Percentiles rank a stretch among this genome's conserved stretches.
phyloP scores from a whole-genome alignment of 805 yeast species.

The Saccharomycopsis olivae region DNA sequence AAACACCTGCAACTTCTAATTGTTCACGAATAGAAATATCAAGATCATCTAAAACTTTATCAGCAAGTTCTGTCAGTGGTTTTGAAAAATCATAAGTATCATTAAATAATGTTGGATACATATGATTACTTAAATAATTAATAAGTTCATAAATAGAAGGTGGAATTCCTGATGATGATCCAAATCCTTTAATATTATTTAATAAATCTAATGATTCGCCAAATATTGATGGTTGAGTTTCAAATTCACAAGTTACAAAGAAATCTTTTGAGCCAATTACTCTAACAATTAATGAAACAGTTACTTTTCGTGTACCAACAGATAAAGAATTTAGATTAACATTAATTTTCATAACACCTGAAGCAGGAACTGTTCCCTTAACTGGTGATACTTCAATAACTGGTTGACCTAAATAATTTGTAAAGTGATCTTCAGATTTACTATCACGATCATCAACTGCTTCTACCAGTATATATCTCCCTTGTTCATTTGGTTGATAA shows the following conservation, averaged over 20 bases:
- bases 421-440: too few species aligned
- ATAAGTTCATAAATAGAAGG: constrained; percentile 24
- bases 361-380: constrained; percentile 25
- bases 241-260: constrained; percentile 23
- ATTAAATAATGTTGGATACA: constrained; percentile 22
- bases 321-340: constrained; percentile 21
- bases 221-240: constrained; percentile 22
- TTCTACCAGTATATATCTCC: constrained; percentile 10
- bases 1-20: constrained; percentile 12
- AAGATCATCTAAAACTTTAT: constrained; percentile 9
- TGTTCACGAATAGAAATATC: constrained; percentile 17
- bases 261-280: constrained; percentile 24
- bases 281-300: constrained; percentile 23
- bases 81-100: constrained; percentile 14
- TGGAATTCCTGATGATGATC: constrained; percentile 24
- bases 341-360: constrained; percentile 20
- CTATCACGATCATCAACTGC: constrained; percentile 18
- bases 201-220: constrained; percentile 26
- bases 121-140: constrained; percentile 23
- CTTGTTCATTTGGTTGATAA: constrained; percentile 21
- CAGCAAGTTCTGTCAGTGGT: constrained; percentile 1
- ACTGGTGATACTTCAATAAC: constrained; percentile 18
- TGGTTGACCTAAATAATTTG: constrained; percentile 14
- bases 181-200: constrained; percentile 17
- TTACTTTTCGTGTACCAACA: constrained; percentile 21